These are phyloP conservation scores for Zygosaccharomyces pseudobailii DNA, from an alignment of 1,139 yeast genomes.

Conservation along the genomic window DNA sequence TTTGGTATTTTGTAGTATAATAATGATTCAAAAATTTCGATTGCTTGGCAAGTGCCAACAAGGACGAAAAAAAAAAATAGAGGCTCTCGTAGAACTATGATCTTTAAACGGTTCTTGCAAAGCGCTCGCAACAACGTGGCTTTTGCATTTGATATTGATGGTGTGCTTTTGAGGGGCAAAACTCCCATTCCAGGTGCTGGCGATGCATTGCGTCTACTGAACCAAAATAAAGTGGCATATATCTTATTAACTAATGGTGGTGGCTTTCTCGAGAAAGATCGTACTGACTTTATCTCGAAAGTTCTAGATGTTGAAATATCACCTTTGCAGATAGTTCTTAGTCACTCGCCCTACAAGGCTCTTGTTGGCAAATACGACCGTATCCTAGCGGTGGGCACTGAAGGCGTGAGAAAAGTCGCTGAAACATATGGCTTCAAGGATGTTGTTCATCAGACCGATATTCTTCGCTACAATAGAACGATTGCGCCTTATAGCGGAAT, in stretches of 20 bases:
- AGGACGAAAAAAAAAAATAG: not conserved
- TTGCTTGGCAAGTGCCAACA: not conserved
- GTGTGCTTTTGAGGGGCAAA: constrained; percentile 81
- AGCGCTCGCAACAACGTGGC: constrained; percentile 25
- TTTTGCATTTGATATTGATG: constrained; percentile 67
- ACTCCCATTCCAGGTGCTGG: constrained; percentile 64
- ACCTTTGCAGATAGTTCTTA: constrained; percentile 70
- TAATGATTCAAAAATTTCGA: not conserved
- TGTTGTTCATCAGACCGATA: constrained; percentile 73
- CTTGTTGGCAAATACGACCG: constrained; percentile 51
- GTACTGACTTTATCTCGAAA: constrained; percentile 56
- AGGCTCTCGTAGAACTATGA: not conserved
- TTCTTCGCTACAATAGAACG: constrained; percentile 44
- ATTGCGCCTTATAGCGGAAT: constrained; percentile 68
- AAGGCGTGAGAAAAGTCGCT: constrained; percentile 72
- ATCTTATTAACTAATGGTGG: constrained; percentile 91
- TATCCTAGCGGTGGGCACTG: constrained; percentile 82
- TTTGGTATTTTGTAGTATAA: not conserved
- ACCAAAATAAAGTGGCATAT: constrained; percentile 63
- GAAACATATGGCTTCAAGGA: constrained; percentile 72
- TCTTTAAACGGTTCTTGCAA: constrained; percentile 18
- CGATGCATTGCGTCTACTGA: constrained; percentile 56
- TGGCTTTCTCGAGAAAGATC: constrained; percentile 62
- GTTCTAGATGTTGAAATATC: constrained; percentile 48
- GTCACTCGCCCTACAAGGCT: constrained; percentile 84